Conservation (phyloP, 768 basidiomycete genomes). For the Termitomyces sp. region DNA sequence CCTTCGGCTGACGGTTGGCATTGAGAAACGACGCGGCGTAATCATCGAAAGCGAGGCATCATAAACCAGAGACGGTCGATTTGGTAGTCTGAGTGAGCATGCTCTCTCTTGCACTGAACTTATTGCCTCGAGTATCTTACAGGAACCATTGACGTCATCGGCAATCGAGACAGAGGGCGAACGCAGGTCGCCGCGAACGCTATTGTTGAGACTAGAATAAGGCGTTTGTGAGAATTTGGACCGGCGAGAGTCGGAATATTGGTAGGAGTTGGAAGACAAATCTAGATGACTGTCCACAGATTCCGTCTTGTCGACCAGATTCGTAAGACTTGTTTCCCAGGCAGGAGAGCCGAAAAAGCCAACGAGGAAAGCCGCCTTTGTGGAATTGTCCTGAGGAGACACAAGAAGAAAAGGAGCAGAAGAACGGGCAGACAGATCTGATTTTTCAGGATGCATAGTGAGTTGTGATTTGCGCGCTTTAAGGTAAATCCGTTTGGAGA, state of each 20-base stretch:
- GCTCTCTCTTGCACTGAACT: constrained; percentile 5
- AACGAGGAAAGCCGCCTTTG: constrained; percentile 36
- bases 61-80: constrained; percentile 18
- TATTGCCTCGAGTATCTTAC: constrained; percentile 7
- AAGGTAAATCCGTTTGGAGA: constrained; percentile 27
- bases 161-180: constrained; percentile 17
- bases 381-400: neutral
- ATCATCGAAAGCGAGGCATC: constrained; percentile 8
- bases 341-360: constrained; percentile 44
- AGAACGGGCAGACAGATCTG: constrained; percentile 16
- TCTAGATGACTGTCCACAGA: constrained; percentile 17
- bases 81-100: constrained; percentile 17
- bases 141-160: constrained; percentile 10
- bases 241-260: constrained; percentile 17
- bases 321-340: constrained; percentile 36
- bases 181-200: constrained; percentile 1
- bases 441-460: constrained; percentile 4
- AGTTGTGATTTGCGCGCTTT: constrained; percentile 20
- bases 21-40: constrained; percentile 26
- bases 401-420: constrained; percentile 18
- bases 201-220: constrained; percentile 10
- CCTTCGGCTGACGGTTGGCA: constrained; percentile 22
- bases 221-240: constrained; percentile 8
- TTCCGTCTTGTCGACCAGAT: constrained; percentile 14
- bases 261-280: constrained; percentile 19